phyloP scores from a whole-genome alignment of 2,329 filamentous ascomycete genomes.

The Pestalotiopsis sp. region DNA sequence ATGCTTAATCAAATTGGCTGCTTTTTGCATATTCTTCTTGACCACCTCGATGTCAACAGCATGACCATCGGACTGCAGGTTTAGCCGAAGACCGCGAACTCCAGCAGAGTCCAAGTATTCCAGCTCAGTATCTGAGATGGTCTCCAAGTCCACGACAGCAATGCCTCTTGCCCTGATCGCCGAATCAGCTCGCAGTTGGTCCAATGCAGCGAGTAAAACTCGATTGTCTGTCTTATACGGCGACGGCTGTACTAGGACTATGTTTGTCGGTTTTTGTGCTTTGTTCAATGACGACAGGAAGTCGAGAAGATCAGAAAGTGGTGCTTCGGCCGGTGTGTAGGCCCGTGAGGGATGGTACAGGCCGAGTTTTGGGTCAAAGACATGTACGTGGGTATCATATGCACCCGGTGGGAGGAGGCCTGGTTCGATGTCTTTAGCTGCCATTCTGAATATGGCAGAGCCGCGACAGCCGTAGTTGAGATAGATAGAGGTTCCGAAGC shows the following conservation, averaged over 20 bases:
- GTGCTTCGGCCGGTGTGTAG: slow-evolving; percentile 15
- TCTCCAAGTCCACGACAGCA: background rate
- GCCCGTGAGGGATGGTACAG: slow-evolving; percentile 9
- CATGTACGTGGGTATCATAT: slow-evolving; percentile 18
- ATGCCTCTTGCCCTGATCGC: background rate
- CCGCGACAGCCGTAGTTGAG: background rate
- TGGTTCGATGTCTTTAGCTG: background rate
- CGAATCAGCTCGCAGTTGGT: background rate
- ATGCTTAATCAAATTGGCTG: background rate
- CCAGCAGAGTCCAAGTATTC: background rate
- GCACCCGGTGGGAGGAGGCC: background rate
- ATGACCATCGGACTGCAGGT: background rate
- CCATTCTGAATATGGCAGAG: background rate
- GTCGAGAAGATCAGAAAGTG: background rate
- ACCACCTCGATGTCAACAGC: background rate
- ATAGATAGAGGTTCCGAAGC: background rate
- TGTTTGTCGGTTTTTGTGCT: background rate
- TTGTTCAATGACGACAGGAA: background rate
- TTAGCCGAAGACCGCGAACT: background rate
- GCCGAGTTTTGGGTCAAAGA: slow-evolving; percentile 15
- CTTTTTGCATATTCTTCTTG: background rate
- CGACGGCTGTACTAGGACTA: background rate
- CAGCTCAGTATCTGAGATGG: background rate
- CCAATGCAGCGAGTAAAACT: background rate
- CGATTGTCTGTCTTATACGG: background rate